These are phyloP conservation scores for Medicago ruthenica DNA, from an alignment of 306 rosid genomes.

Conservation along the genomic window DNA sequence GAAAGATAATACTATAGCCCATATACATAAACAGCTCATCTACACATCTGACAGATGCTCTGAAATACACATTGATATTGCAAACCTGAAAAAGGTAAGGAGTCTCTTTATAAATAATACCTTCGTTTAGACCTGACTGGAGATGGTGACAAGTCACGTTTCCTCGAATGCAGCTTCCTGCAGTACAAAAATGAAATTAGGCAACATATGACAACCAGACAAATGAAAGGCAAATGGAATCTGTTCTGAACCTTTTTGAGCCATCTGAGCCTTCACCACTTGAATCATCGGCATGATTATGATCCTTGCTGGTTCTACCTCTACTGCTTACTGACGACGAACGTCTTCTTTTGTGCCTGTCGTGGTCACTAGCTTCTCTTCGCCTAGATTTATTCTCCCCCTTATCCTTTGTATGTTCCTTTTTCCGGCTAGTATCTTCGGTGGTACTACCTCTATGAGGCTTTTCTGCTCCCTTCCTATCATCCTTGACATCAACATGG, in stretches of 20 bases:
- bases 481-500: constrained; percentile 65
- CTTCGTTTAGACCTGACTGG: constrained; percentile 89
- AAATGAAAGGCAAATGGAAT: constrained; percentile 32
- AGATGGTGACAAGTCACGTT: constrained; percentile 77
- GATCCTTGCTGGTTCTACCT: constrained; percentile 73
- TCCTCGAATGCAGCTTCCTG: constrained; percentile 86
- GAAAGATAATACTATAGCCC: constrained; percentile 25
- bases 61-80: constrained; percentile 32
- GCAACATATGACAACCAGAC: constrained; percentile 34
- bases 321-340: constrained; percentile 77
- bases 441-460: constrained; percentile 54
- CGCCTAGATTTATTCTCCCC: constrained; percentile 74
- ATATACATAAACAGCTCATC: constrained; percentile 35
- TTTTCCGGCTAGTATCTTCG: constrained; percentile 65
- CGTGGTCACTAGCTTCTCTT: constrained; percentile 62
- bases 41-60: constrained; percentile 31
- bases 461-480: constrained; percentile 68
- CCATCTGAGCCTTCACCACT: constrained; percentile 83
- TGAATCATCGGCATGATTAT: constrained; percentile 61
- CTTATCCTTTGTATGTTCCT: constrained; percentile 67
- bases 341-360: constrained; percentile 72
- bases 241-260: constrained; percentile 70
- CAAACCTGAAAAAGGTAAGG: constrained; percentile 42
- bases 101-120: constrained; percentile 58
- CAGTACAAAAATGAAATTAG: constrained; percentile 48